A percentile compares a stretch with the other conserved stretches of the same genome.
phyloP scores from a whole-genome alignment of 768 basidiomycete species.

The Mycena pura region DNA sequence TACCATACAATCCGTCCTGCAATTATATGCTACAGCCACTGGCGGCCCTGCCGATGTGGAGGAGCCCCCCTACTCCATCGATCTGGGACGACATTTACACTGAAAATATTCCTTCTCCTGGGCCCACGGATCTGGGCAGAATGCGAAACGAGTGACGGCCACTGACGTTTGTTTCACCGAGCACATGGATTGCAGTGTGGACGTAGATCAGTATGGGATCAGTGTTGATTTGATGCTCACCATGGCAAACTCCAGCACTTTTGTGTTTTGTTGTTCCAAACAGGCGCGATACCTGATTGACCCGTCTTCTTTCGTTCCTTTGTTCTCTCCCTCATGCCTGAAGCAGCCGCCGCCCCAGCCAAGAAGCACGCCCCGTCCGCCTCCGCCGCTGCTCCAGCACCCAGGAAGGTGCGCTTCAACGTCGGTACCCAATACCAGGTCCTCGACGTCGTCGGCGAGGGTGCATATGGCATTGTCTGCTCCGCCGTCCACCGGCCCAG shows the following conservation, averaged over 20 bases:
- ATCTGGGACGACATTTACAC: no score
- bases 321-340: constrained; percentile 25
- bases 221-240: constrained; percentile 2
- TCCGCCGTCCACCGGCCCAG: constrained; percentile 89
- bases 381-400: constrained; percentile 56
- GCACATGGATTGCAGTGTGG: constrained; percentile 6
- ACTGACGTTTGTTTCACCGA: constrained; percentile 13
- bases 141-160: no score
- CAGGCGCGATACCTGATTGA: constrained; percentile 14
- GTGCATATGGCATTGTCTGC: constrained; percentile 95
- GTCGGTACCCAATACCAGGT: constrained; percentile 88
- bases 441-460: constrained; percentile 87
- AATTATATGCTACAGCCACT: no score
- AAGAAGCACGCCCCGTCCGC: constrained; percentile 49
- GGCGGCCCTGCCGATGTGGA: no score
- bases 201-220: constrained; percentile 8
- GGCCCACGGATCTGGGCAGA: no score
- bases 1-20: no score
- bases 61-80: no score
- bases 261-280: constrained; percentile 23
- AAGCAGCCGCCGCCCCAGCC: constrained; percentile 21
- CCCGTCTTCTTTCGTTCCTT: constrained; percentile 1
- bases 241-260: constrained; percentile 12
- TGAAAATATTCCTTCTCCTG: no score
- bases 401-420: constrained; percentile 89